These are phyloP conservation scores for Exophiala phaeomuriformis DNA, from an alignment of 2,329 filamentous ascomycete species.

Conservation along the genomic window DNA sequence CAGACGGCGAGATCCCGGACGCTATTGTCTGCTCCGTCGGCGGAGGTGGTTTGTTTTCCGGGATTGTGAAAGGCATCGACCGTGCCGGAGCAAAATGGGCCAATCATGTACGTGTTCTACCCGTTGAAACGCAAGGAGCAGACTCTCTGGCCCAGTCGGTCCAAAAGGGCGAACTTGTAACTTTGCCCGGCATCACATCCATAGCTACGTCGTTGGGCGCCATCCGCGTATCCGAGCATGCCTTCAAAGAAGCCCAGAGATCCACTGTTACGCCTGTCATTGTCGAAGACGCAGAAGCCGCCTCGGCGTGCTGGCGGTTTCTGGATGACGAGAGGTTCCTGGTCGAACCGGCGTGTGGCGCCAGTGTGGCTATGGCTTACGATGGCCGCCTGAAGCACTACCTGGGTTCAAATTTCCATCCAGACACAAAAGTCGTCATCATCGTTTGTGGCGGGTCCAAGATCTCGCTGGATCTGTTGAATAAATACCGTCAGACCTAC, in stretches of 20 bases:
- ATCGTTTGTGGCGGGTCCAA: conserved; percentile 75
- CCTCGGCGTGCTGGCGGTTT: conserved; percentile 66
- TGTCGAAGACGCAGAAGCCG: conserved; percentile 69
- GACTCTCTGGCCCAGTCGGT: conserved; percentile 62
- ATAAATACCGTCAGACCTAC: conserved; percentile 15
- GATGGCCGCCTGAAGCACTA: conserved; percentile 20
- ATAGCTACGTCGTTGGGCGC: conserved; percentile 69
- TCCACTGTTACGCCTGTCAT: conserved; percentile 54
- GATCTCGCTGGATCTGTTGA: conserved; percentile 55
- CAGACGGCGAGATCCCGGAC: conserved; percentile 46
- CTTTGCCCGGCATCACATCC: conserved; percentile 64
- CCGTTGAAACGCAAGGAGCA: conserved; percentile 68
- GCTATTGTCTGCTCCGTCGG: conserved; percentile 71
- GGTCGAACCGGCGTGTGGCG: conserved; percentile 80
- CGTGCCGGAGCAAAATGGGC: conserved; percentile 25
- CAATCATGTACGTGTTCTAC: conserved; percentile 49
- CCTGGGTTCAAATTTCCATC: conserved; percentile 9
- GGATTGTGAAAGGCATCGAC: conserved; percentile 61
- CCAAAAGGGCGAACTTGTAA: conserved; percentile 48
- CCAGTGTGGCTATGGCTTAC: conserved; percentile 52
- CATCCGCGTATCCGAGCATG: conserved; percentile 59
- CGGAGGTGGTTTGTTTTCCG: conserved; percentile 72
- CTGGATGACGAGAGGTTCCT: conserved; percentile 74
- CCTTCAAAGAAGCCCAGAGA: conserved; percentile 57
- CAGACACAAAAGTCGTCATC: conserved; percentile 66